These are phyloP conservation scores for Magnusiomyces suaveolens DNA, from an alignment of 1,139 yeast species.

Conservation along the genomic window DNA sequence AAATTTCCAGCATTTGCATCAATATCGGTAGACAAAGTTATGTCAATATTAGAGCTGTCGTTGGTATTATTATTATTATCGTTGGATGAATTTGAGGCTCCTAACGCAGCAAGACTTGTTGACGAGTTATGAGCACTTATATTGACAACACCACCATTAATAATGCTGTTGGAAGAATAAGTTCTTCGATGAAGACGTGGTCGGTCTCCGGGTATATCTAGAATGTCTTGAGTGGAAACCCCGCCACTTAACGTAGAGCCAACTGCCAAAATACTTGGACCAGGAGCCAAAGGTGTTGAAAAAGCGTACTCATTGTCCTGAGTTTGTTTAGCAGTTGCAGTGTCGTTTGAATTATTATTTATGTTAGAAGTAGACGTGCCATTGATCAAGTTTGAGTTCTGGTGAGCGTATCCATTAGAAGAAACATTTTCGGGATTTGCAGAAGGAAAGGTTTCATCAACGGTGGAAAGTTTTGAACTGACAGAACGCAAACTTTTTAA, in stretches of 20 bases:
- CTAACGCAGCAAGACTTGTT: not conserved
- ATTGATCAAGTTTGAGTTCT: not conserved
- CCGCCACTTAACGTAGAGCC: not conserved
- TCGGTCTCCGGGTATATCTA: conserved; percentile 6
- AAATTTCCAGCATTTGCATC: not conserved
- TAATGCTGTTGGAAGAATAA: conserved; percentile 11
- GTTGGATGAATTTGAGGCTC: not conserved
- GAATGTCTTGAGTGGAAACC: not conserved
- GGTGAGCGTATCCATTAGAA: not conserved
- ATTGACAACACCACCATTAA: conserved; percentile 11
- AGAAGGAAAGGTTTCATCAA: conserved; percentile 7
- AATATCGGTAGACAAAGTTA: not conserved
- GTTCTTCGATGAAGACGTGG: conserved; percentile 11
- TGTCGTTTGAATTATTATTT: not conserved
- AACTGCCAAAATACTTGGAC: conserved; percentile 15
- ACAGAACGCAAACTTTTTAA: conserved; percentile 30
- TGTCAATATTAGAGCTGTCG: not conserved
- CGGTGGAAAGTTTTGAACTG: conserved; percentile 24
- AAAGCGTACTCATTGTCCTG: not conserved
- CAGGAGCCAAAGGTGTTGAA: conserved; percentile 9
- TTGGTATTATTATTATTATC: conserved; percentile 1
- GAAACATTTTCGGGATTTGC: not conserved
- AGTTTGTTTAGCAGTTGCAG: not conserved
- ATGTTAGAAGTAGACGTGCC: not conserved
- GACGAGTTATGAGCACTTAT: conserved; percentile 4